phyloP scores from a whole-genome alignment of 2,329 filamentous ascomycete genomes.

The Corynespora cassiicola region DNA sequence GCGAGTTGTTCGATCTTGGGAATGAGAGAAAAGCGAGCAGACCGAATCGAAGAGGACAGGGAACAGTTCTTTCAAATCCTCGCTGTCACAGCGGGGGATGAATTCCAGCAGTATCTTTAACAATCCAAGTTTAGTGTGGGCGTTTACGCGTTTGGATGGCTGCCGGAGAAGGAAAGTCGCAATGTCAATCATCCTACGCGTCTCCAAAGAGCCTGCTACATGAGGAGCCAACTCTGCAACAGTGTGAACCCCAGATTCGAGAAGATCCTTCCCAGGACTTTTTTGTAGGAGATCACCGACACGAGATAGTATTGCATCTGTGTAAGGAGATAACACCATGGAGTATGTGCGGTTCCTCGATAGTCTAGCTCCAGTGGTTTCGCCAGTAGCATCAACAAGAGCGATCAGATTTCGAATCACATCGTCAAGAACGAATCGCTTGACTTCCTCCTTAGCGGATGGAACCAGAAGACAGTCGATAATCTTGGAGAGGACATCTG shows the following conservation, averaged over 20 bases:
- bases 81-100: slow-evolving; percentile 68
- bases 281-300: slow-evolving; percentile 62
- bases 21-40: slow-evolving; percentile 85
- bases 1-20: slow-evolving; percentile 81
- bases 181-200: slow-evolving; percentile 79
- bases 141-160: slow-evolving; percentile 81
- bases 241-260: slow-evolving; percentile 79
- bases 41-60: slow-evolving; percentile 74
- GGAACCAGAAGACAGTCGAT: slow-evolving; percentile 74
- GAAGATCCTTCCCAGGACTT: slow-evolving; percentile 72
- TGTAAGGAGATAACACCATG: slow-evolving; percentile 66
- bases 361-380: slow-evolving; percentile 60
- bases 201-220: slow-evolving; percentile 58
- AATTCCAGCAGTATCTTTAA: slow-evolving; percentile 83
- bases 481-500: slow-evolving; percentile 69
- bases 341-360: slow-evolving; percentile 48
- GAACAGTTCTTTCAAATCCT: slow-evolving; percentile 64
- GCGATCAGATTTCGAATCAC: slow-evolving; percentile 65
- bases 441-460: slow-evolving; percentile 86
- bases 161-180: slow-evolving; percentile 83
- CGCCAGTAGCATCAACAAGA: slow-evolving; percentile 20
- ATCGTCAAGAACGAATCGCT: slow-evolving; percentile 75
- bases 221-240: slow-evolving; percentile 71
- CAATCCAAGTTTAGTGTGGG: slow-evolving; percentile 81
- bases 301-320: slow-evolving; percentile 68